Percentiles rank a stretch among this genome's conserved stretches.
phyloP scores from a whole-genome alignment of 257 asterid genomes.

The Lycium ferocissimum region DNA sequence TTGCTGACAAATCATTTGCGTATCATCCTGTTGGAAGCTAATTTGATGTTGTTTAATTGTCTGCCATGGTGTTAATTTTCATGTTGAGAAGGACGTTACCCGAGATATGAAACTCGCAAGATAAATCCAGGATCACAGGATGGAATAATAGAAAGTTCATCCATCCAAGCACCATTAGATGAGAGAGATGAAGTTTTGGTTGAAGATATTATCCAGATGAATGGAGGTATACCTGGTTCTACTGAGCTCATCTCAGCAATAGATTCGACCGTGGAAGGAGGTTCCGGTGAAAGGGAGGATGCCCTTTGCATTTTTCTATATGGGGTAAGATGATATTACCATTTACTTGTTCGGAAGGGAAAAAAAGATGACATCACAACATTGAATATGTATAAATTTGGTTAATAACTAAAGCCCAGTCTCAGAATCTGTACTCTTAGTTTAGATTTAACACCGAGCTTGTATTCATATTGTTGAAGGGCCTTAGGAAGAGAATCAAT shows the following conservation, averaged over 20 bases:
- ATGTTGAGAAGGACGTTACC: conserved; percentile 69
- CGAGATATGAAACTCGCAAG: conserved; percentile 78
- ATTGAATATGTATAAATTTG: not conserved
- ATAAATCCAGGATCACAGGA: conserved; percentile 52
- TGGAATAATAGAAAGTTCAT: conserved; percentile 41
- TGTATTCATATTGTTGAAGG: conserved; percentile 13
- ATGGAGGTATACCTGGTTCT: conserved; percentile 31
- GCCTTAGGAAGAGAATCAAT: not conserved
- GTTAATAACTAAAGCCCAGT: not conserved
- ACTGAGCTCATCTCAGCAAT: conserved; percentile 34
- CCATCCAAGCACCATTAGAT: conserved; percentile 45
- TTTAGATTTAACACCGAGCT: not conserved
- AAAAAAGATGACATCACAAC: not conserved
- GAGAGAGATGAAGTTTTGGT: conserved; percentile 42
- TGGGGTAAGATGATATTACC: conserved; percentile 70
- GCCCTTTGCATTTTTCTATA: conserved; percentile 73
- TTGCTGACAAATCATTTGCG: conserved; percentile 26
- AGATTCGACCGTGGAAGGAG: conserved; percentile 37
- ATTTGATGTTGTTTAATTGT: conserved; percentile 24
- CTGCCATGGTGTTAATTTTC: conserved; percentile 32
- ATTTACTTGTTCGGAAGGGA: not conserved
- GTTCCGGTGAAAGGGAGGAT: conserved; percentile 50
- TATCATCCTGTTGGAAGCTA: not conserved
- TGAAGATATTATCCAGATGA: conserved; percentile 38
- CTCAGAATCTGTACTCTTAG: conserved; percentile 13